These are phyloP conservation scores for Botrytis medusae DNA, from an alignment of 2,329 filamentous ascomycete genomes.

Conservation along the genomic window DNA sequence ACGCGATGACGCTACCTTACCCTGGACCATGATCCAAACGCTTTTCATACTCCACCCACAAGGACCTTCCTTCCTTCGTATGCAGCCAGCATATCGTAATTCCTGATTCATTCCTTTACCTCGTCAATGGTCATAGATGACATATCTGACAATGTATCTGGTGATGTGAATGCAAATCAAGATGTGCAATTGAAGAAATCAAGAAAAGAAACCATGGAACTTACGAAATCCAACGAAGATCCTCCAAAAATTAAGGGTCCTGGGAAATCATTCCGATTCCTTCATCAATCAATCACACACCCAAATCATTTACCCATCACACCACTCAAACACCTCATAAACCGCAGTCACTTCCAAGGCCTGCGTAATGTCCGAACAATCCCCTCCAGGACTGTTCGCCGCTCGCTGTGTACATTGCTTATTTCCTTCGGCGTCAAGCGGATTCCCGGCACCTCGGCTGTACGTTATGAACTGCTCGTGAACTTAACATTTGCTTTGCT, in stretches of 20 bases:
- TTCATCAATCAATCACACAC: not conserved
- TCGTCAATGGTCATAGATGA: not conserved
- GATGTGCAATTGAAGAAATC: not conserved
- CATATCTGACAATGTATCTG: not conserved
- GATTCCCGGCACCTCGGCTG: slow-evolving; percentile 9
- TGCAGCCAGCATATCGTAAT: not conserved
- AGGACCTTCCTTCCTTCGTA: slow-evolving; percentile 3
- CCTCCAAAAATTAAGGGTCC: not conserved
- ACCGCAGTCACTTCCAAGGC: not conserved
- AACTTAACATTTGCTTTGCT: not conserved
- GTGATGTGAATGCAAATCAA: not conserved
- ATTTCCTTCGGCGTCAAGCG: slow-evolving; percentile 8
- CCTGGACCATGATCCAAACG: not conserved
- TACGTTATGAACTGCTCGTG: not conserved
- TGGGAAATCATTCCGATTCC: not conserved
- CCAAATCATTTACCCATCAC: not conserved
- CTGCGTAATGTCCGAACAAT: slow-evolving; percentile 3
- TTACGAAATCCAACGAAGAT: not conserved
- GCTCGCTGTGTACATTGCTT: not conserved
- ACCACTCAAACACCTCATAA: not conserved
- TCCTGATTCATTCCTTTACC: not conserved
- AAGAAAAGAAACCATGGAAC: slow-evolving; percentile 7
- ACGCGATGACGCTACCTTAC: slow-evolving; percentile 2
- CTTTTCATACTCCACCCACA: not conserved
- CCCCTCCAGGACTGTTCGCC: slow-evolving; percentile 2